Conservation (phyloP, 208 protist species). For the Crithidia thermophila region DNA sequence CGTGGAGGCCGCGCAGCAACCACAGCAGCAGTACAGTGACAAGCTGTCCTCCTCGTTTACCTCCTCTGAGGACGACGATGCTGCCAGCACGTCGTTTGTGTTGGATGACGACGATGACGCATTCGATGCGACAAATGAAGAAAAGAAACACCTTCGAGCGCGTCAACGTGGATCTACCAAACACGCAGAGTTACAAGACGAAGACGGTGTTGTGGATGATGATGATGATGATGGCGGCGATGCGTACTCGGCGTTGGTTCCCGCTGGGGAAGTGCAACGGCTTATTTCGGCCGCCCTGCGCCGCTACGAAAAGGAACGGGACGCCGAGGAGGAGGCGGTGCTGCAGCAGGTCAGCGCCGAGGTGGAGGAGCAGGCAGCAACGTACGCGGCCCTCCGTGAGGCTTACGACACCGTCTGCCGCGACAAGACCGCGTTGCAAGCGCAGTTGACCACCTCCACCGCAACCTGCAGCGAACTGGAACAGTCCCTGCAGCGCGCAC, state of each 20-base stretch:
- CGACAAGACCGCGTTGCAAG: constrained; percentile 34
- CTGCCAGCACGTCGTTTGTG: constrained; percentile 3
- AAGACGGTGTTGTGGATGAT: constrained; percentile 3
- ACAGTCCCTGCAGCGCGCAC: constrained; percentile 35
- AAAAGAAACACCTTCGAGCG: too few species aligned
- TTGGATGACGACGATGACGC: neutral
- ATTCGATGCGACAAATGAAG: too few species aligned
- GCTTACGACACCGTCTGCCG: constrained; percentile 24
- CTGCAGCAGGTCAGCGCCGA: constrained; percentile 68
- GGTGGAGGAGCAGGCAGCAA: constrained; percentile 56
- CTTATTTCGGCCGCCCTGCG: constrained; percentile 40
- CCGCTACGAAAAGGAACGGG: constrained; percentile 60
- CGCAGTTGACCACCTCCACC: constrained; percentile 25
- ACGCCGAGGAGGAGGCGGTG: constrained; percentile 73
- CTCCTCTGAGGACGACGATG: neutral
- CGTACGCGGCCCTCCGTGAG: constrained; percentile 42
- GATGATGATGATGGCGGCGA: neutral
- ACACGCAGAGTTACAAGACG: too few species aligned
- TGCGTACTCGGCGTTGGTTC: constrained; percentile 43
- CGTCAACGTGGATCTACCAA: too few species aligned
- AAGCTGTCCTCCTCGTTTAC: neutral
- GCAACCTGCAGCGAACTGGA: constrained; percentile 29
- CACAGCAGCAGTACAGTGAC: neutral
- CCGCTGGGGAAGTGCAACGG: constrained; percentile 40
- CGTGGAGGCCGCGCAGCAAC: constrained; percentile 30